Evolutionary conservation across 2,329 filamentous ascomycete species (phyloP), one percentile per base, ranked within the genome.

Genomic region (Apiospora pterosperma): DNA sequence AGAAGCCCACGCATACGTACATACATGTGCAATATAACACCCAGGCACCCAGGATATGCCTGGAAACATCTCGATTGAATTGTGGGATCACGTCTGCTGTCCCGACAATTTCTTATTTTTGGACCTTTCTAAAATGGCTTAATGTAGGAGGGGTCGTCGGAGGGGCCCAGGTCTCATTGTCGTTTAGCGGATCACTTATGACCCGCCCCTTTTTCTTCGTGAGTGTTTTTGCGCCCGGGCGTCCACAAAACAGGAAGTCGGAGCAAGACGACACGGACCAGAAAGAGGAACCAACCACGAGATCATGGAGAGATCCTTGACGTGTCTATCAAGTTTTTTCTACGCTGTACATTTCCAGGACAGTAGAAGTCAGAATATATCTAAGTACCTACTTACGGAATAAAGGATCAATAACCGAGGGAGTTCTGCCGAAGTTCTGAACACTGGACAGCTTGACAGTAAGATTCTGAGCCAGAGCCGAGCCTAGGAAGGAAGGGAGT

Each of bases 221-320:
- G 25, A 19, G 48, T 55, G 48, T 55, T n/a, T 52, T 31, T 11
- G 48, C 48, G 48, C 48, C 34, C 48, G 48, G 48, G 28, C 48
- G 28, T 55, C 19, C 6, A 55, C 48, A 25, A 55, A 55, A 55
- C 48, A 55, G 48, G 48, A 34, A 61, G 28, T 12, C 36, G 31
- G 59, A 61, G 36, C 36, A 28, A 41, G 36, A n/a, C 34, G 36
- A 64, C 58, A 64, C 63, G 60, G 63, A 39, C 63, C 63, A 61
- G 63, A 59, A 62, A 34, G 63, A 62, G 63, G 44, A 62, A 48
- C 60, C 60, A 38, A 36, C 36, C 36, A 58, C 60, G 36, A 59
- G 48, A 59, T 62, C 36, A 55, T 42, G 34, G 25, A 38, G 25
- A 38, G 52, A 44, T 36, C 41, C 14, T n/a, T 31, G 59, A 55